A percentile compares a stretch with the other conserved stretches of the same genome.
phyloP scores from a whole-genome alignment of 345 rosid genomes.

The Ceriops tagal region DNA sequence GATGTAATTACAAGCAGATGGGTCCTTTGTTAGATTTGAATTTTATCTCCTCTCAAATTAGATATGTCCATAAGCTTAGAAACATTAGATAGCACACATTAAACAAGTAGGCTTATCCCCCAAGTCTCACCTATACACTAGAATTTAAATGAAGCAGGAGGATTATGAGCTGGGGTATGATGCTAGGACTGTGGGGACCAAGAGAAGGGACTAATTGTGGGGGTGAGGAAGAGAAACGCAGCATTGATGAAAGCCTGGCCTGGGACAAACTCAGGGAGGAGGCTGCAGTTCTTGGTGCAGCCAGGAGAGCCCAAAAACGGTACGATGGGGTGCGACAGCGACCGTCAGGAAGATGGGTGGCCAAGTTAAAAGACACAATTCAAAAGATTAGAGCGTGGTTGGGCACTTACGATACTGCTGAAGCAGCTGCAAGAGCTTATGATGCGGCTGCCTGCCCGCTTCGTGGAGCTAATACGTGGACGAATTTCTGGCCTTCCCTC shows the following conservation, averaged over 20 bases:
- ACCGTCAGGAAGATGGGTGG: constrained; percentile 51
- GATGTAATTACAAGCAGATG: constrained; percentile 17
- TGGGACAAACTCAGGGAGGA: constrained; percentile 31
- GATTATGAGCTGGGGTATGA: not conserved
- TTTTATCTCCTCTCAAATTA: not conserved
- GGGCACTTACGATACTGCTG: constrained; percentile 50
- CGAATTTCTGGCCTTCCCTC: constrained; percentile 39
- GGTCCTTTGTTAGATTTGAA: not conserved
- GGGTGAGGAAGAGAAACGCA: not conserved
- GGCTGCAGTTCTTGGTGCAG: constrained; percentile 27
- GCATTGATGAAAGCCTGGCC: constrained; percentile 3
- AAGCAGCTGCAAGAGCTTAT: constrained; percentile 53
- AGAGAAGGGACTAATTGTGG: constrained; percentile 15
- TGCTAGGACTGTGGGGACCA: not conserved
- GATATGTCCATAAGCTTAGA: not conserved
- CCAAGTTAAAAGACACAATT: constrained; percentile 47
- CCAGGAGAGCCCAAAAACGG: constrained; percentile 33
- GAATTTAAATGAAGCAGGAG: not conserved
- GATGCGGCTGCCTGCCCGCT: constrained; percentile 55
- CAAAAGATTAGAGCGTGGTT: constrained; percentile 52
- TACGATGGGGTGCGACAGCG: constrained; percentile 45
- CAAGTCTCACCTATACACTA: not conserved
- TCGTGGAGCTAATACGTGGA: constrained; percentile 49
- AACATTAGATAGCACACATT: not conserved
- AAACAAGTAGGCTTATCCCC: not conserved